Base-by-base conservation (phyloP, 148 eudicot genomes). In the Cornus suecica region DNA sequence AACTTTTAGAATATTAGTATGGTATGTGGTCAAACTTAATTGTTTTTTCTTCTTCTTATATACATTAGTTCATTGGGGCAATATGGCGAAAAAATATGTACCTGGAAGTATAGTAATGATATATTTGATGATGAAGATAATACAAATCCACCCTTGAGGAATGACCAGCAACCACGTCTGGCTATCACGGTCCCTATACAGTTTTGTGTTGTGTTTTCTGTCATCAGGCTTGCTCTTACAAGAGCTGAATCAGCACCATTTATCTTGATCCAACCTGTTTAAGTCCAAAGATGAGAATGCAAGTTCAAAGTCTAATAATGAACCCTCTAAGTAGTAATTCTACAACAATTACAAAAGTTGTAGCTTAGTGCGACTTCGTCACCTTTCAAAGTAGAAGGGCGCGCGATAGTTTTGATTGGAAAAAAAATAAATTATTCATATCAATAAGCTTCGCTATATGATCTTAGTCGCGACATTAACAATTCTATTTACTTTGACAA, bases 131-230 rank as follows among this genome's bases (percentile, higher is more conserved):
- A 79, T 10, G 89, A 88, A 65, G 79, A 75, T 56, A 88, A 29
- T 30, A 83, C 82, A 72, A 95, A 95, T 72, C 99, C 99, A 42
- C 99, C 99, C 77, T 92, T 94, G 66, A 94, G 88, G 77, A 94
- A 94, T 23, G 98, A 92, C 97, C 99, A 95, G 70, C 97, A 95
- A 3, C 97, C 97, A 56, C 68, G 69, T 68, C 80, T 86, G 15
- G 97, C 95, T 8, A 84, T 54, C 27, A 92, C 95, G 18, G 85
- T 89, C 65, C 95, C 98, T 56, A 90, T 81, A 74, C 98, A 92
- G 16, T 69, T 77, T 52, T 77, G 66, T 16, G 79, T 82, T 27
- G 79, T 65, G 41, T 80, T 58, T 20, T 83, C 84, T 41, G 86
- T 73, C 69, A 37, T 74, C 72, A 94, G 69, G 61, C 85, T 79